A percentile compares a stretch with the other conserved stretches of the same genome.
phyloP scores from a whole-genome alignment of 2,329 filamentous ascomycete species.

The Zymoseptoria tritici region DNA sequence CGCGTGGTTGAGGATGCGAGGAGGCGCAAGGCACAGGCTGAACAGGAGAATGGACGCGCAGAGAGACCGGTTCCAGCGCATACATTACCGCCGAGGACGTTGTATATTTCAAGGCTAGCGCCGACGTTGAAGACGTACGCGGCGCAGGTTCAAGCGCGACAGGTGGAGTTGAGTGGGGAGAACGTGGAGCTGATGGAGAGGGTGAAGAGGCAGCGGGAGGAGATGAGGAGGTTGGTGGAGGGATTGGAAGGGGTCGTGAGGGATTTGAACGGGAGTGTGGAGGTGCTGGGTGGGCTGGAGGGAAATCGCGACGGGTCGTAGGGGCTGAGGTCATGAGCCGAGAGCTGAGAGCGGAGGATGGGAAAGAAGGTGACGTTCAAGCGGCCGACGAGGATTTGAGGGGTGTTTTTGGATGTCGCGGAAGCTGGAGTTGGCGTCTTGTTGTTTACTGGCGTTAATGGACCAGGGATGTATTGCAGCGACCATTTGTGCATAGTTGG shows the following conservation, averaged over 20 bases:
- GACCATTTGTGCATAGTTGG: too few relatives aligned
- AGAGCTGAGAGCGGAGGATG: too few relatives aligned
- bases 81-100: conserved; percentile 48
- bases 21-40: conserved; percentile 40
- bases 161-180: conserved; percentile 44
- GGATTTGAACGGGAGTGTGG: conserved; percentile 48
- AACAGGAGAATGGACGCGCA: conserved; percentile 31
- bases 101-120: conserved; percentile 53
- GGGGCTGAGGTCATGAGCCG: conserved; percentile 13
- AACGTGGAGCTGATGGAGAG: conserved; percentile 48
- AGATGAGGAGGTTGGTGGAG: conserved; percentile 50
- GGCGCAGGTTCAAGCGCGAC: conserved; percentile 41
- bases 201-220: conserved; percentile 47
- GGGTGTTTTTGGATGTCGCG: too few relatives aligned
- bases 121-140: conserved; percentile 49
- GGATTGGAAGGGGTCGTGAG: conserved; percentile 49
- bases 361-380: too few relatives aligned
- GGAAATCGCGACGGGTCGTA: conserved; percentile 26
- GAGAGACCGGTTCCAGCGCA: conserved; percentile 45
- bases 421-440: too few relatives aligned
- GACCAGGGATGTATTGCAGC: too few relatives aligned
- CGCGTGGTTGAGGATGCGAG: conserved; percentile 52
- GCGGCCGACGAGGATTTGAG: too few relatives aligned
- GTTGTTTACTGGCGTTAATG: too few relatives aligned
- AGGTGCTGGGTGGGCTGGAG: conserved; percentile 28